Percentiles rank a stretch among this genome's conserved stretches.
These are phyloP conservation scores for Pyropia yezoensis DNA, from an alignment of 23 red algal species.

Conservation along the genomic window DNA sequence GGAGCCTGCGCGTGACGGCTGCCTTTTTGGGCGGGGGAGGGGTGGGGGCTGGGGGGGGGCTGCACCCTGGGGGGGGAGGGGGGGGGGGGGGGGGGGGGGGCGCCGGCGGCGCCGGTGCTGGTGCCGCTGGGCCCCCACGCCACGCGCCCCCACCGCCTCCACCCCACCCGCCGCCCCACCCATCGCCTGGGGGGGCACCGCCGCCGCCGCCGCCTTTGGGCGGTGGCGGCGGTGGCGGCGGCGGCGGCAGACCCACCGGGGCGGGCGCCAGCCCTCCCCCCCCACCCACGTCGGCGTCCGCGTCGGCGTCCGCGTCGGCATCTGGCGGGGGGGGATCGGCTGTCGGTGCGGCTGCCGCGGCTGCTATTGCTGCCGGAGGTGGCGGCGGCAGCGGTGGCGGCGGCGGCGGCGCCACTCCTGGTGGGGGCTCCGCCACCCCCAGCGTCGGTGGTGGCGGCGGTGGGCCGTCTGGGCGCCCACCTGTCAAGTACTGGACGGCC, in stretches of 20 bases:
- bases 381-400: conserved; percentile 4
- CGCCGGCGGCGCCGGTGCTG: background rate
- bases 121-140: background rate
- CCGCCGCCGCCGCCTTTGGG: background rate
- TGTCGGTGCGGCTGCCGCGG: background rate
- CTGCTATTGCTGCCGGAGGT: background rate
- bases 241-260: background rate
- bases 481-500: conserved; percentile 36
- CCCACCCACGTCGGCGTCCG: background rate
- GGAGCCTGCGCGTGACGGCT: conserved; percentile 6
- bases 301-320: background rate
- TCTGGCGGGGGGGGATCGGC: background rate
- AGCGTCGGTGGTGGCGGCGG: background rate
- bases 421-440: background rate
- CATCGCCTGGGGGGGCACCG: too few species aligned
- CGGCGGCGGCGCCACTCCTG: background rate
- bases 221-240: background rate
- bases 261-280: background rate
- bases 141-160: background rate
- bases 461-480: background rate
- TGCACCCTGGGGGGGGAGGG: background rate
- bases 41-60: too few species aligned
- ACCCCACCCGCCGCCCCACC: too few species aligned
- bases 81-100: too few species aligned
- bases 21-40: background rate